Evolutionary conservation across 177 flowering plant species (phyloP).

Genomic region (Telopea speciosissima): DNA sequence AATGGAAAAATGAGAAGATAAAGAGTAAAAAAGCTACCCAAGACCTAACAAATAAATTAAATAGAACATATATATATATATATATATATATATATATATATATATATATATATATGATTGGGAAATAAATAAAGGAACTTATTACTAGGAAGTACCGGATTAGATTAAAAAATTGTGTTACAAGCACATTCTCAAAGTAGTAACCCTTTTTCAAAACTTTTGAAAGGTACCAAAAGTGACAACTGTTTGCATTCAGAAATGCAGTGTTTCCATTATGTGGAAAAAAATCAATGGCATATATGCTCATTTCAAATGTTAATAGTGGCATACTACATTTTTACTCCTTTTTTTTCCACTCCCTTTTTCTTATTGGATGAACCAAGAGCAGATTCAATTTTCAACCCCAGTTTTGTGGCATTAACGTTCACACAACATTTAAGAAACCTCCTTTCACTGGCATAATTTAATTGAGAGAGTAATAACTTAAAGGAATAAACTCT

Average conservation of each 20-base stretch:
- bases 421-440: not conserved
- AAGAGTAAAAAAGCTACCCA: not conserved
- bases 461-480: too few relatives aligned
- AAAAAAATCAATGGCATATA: too few relatives aligned
- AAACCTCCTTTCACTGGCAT: not conserved
- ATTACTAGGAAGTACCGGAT: not conserved
- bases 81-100: too few relatives aligned
- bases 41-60: not conserved
- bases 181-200: not conserved
- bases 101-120: too few relatives aligned
- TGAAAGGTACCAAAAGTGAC: too few relatives aligned
- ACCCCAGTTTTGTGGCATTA: not conserved
- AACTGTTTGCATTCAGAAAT: too few relatives aligned
- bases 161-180: not conserved
- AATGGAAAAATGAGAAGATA: not conserved
- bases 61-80: too few relatives aligned
- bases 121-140: not conserved
- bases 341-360: not conserved
- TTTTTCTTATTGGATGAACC: not conserved
- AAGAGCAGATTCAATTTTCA: not conserved
- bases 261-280: too few relatives aligned
- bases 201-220: not conserved
- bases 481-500: too few relatives aligned
- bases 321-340: not conserved
- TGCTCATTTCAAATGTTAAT: not conserved